Base-by-base conservation (phyloP, 1,284 basidiomycete species). In the Ustilago curta region DNA sequence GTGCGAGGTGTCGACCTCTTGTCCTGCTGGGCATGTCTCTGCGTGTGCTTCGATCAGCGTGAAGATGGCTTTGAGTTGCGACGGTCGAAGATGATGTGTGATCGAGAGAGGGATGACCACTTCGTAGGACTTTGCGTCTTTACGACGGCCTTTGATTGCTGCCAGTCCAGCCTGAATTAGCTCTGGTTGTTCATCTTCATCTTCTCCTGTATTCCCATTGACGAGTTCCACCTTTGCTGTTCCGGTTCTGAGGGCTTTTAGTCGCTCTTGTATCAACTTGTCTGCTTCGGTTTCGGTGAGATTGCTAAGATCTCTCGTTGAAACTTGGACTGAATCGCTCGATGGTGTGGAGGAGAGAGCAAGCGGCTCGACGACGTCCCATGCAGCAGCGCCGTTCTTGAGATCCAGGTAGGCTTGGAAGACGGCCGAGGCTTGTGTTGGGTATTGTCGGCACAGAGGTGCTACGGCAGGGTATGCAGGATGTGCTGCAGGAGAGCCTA, bases 391-490 rank as follows among this genome's bases (percentile, higher is more conserved):
- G 11, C 75, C 73, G 58, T 80, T 73, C 23, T 72, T 71, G 21
- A 86, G 77, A 61, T 86, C 85, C 27, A 76, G 63, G 37, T 70
- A 83, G 14, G 84, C 70, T 43, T 85, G 85, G 21, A 83, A 77
- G 35, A 86, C 70, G 2, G 84, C 62, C 0, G 74, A 57, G 9
- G 81, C 72, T 54, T 85, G 85, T 0, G 48, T n/a, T 6, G 85
- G 82, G 48, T 82, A 84, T 23, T 31, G 51, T 19, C 47, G 25
- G 29, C 74, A 74, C 16, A 78, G 43, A 1, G 69, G 44, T n/a
- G 63, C 64, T n/a, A 78, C 66, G 5, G 59, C 62, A 0, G 67
- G 59, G 27, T 59, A 76, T 9, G 68, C 68, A 2, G 70, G 65
- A 35, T 80, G 78, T 2, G 62, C 62, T 19, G 62, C 16, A 0